These are phyloP conservation scores for Eucalyptus erythrocorys DNA, from an alignment of 345 rosid genomes.

Conservation along the genomic window DNA sequence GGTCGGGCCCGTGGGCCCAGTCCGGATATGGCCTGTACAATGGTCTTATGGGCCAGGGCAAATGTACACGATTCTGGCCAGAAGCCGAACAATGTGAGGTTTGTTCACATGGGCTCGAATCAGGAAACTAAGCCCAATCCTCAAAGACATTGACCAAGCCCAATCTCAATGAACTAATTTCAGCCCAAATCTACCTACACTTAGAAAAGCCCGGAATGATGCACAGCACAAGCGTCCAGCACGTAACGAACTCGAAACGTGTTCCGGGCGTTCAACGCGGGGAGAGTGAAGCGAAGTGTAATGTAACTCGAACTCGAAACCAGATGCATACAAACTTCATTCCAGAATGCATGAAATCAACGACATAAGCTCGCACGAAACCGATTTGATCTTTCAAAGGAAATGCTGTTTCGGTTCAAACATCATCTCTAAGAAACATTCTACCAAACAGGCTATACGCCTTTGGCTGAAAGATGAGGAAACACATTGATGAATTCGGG, in stretches of 20 bases:
- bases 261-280: neutral
- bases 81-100: no score
- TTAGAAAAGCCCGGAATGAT: neutral
- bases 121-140: neutral
- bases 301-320: neutral
- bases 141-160: neutral
- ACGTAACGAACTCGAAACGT: neutral
- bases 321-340: neutral
- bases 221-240: neutral
- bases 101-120: neutral
- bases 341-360: neutral
- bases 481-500: neutral
- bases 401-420: neutral
- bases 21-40: neutral
- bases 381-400: neutral
- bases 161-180: neutral
- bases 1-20: neutral
- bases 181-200: neutral
- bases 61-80: neutral
- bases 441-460: neutral
- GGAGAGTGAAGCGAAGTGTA: neutral
- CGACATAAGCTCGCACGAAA: neutral
- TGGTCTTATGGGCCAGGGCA: neutral
- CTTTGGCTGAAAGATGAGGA: neutral
- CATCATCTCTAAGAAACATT: neutral